These are phyloP conservation scores for Epichloe gansuensis DNA, from an alignment of 2,329 filamentous ascomycete species.

Conservation along the genomic window DNA sequence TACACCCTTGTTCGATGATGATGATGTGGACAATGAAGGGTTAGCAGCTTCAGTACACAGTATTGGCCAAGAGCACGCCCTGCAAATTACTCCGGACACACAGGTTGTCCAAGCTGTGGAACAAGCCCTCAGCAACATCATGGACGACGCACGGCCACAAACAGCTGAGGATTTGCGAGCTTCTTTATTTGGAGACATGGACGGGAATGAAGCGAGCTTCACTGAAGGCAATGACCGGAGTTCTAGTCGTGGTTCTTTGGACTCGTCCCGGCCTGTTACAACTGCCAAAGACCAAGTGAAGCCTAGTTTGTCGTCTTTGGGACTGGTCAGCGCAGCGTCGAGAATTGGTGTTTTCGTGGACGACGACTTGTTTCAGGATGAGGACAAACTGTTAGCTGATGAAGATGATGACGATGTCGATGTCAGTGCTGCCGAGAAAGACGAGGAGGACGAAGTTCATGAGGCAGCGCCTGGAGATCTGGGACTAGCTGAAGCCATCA, in stretches of 20 bases:
- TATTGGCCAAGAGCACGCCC: conserved; percentile 52
- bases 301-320: conserved; percentile 82
- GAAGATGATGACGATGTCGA: conserved; percentile 62
- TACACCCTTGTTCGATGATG: conserved; percentile 65
- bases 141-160: conserved; percentile 61
- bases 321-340: conserved; percentile 76
- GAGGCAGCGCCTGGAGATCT: conserved; percentile 91
- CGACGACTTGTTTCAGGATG: conserved; percentile 85
- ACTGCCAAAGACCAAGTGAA: conserved; percentile 44
- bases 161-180: conserved; percentile 52
- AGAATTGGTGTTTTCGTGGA: conserved; percentile 88
- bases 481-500: conserved; percentile 85
- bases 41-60: conserved; percentile 64
- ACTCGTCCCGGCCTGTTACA: conserved; percentile 26
- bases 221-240: conserved; percentile 44
- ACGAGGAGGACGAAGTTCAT: conserved; percentile 71
- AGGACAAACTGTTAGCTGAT: conserved; percentile 74
- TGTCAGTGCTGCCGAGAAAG: conserved; percentile 36
- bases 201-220: conserved; percentile 32
- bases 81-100: conserved; percentile 53
- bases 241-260: conserved; percentile 51
- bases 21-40: conserved; percentile 60
- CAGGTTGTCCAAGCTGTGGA: conserved; percentile 88
- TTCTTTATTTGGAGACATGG: conserved; percentile 44
- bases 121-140: conserved; percentile 79